Evolutionary conservation across 148 eudicot species (phyloP).

Genomic region (Mesembryanthemum crystallinum): DNA sequence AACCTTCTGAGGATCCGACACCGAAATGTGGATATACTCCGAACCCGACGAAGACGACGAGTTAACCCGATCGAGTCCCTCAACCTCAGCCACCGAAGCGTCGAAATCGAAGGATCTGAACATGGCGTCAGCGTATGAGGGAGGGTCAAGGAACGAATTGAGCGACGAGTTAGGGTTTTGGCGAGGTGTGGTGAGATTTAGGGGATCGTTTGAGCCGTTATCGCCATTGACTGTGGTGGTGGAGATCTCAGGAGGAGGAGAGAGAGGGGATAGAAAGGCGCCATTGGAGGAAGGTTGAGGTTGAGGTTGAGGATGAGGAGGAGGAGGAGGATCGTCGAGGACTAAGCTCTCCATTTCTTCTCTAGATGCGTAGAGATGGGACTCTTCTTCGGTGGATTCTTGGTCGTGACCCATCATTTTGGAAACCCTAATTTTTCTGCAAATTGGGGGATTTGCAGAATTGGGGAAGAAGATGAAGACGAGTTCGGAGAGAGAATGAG

Average conservation of each 20-base stretch:
- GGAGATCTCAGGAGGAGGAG: conserved; percentile 55
- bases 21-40: conserved; percentile 60
- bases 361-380: conserved; percentile 24
- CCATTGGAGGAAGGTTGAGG: conserved; percentile 10
- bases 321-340: conserved; percentile 22
- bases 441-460: conserved; percentile 19
- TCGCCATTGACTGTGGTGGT: conserved; percentile 39
- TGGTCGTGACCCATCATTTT: conserved; percentile 36
- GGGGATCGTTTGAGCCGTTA: conserved; percentile 21
- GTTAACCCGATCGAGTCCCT: background rate
- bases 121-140: conserved; percentile 85
- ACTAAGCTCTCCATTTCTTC: conserved; percentile 28
- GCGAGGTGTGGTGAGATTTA: background rate
- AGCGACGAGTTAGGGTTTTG: conserved; percentile 47
- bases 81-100: background rate
- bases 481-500: background rate
- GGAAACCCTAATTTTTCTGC: conserved; percentile 7
- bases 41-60: conserved; percentile 24
- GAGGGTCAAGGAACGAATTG: conserved; percentile 82
- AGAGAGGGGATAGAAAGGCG: conserved; percentile 28
- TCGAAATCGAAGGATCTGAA: conserved; percentile 80
- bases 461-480: background rate
- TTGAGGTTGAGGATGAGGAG: background rate
- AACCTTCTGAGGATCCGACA: conserved; percentile 79
- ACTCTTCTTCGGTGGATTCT: conserved; percentile 23